Evolutionary conservation across 257 asterid species (phyloP).

Genomic region (Solanum ossicruentum): DNA sequence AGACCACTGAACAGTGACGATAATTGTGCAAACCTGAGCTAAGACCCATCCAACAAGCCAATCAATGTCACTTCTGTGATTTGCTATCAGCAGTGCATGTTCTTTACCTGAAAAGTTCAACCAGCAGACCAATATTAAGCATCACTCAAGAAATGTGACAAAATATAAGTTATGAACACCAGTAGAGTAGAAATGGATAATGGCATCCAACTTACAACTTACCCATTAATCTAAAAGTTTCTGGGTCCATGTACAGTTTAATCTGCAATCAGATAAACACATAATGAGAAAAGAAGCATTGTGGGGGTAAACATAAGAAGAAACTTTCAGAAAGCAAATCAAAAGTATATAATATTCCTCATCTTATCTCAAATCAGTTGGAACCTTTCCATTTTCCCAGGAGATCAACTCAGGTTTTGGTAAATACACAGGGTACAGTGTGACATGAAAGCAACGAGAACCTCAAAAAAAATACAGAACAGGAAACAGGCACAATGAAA

Average conservation of each 20-base stretch:
- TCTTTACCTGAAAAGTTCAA: slow-evolving; percentile 60
- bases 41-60: slow-evolving; percentile 99
- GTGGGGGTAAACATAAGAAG: not conserved
- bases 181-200: not conserved
- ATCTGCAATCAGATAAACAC: slow-evolving; percentile 42
- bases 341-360: not conserved
- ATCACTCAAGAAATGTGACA: not conserved
- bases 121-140: not conserved
- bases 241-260: slow-evolving; percentile 52
- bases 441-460: not conserved
- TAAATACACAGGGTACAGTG: not conserved
- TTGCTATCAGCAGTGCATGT: slow-evolving; percentile 71
- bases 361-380: not conserved
- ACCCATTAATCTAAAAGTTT: slow-evolving; percentile 67
- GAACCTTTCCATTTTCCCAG: not conserved
- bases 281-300: not conserved
- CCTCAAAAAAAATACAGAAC: not conserved
- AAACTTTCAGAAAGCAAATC: not conserved
- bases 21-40: slow-evolving; percentile 57
- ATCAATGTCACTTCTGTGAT: slow-evolving; percentile 93
- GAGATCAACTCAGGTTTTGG: not conserved
- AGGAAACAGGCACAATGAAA: not conserved
- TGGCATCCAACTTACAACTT: slow-evolving; percentile 30
- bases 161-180: not conserved
- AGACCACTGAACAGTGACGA: not conserved